phyloP scores from a whole-genome alignment of 2,329 filamentous ascomycete genomes.

The Elsinoe ampelina region DNA sequence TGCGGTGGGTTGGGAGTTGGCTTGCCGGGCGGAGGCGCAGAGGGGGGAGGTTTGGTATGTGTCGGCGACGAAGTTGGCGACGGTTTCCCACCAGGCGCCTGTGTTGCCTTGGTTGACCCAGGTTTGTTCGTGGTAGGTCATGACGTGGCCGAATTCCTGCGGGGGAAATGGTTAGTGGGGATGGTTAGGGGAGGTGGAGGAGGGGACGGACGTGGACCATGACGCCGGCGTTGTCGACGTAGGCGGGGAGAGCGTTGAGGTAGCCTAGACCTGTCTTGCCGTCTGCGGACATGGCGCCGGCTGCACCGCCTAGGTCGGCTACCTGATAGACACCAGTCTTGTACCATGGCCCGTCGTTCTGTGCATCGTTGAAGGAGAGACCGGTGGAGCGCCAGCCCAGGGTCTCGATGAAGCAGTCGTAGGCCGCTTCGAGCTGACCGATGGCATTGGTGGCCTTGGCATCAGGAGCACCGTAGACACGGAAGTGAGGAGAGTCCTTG shows the following conservation, averaged over 20 bases:
- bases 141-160: constrained; percentile 40
- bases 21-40: constrained; percentile 33
- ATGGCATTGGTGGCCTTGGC: constrained; percentile 28
- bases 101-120: constrained; percentile 37
- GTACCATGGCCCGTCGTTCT: constrained; percentile 33
- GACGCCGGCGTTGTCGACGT: constrained; percentile 33
- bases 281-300: constrained; percentile 37
- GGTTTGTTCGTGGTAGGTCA: constrained; percentile 35
- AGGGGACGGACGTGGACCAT: constrained; percentile 32
- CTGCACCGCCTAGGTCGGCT: constrained; percentile 23
- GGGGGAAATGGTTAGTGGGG: neutral
- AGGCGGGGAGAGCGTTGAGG: constrained; percentile 36
- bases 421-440: constrained; percentile 39
- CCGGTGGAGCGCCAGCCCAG: constrained; percentile 23
- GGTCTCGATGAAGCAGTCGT: constrained; percentile 22
- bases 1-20: constrained; percentile 27
- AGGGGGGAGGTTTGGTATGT: constrained; percentile 39
- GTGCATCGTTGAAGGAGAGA: constrained; percentile 21
- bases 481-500: constrained; percentile 29
- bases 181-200: neutral
- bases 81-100: constrained; percentile 45
- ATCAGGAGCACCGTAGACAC: constrained; percentile 29
- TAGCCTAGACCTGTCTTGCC: constrained; percentile 32
- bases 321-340: constrained; percentile 43
- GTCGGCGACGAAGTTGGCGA: constrained; percentile 44